These are phyloP conservation scores for Gonapodya sp. DNA, from an alignment of 192 early-diverging fungal species.

Conservation along the genomic window DNA sequence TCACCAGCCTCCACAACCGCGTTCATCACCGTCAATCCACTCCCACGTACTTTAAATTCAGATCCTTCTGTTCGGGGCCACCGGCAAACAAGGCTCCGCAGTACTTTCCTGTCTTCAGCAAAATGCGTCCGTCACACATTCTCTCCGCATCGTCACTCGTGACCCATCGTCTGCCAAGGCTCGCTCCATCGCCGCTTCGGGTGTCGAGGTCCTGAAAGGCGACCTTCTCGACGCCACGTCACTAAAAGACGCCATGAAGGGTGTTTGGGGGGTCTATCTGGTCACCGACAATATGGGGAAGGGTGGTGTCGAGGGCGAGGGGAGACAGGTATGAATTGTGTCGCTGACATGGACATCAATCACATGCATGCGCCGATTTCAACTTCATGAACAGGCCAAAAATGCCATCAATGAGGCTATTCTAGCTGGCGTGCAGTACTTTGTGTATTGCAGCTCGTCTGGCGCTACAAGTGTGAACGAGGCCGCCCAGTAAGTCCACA, in stretches of 20 bases:
- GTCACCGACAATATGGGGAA: not conserved
- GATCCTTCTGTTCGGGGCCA: not conserved
- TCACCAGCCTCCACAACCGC: too few species aligned
- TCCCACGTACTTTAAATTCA: too few species aligned
- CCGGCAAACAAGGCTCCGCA: not conserved
- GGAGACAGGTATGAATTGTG: not conserved
- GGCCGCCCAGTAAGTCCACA: not conserved
- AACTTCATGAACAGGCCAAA: not conserved
- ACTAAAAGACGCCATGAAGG: not conserved
- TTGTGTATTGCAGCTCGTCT: not conserved
- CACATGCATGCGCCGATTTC: not conserved
- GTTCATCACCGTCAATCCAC: too few species aligned
- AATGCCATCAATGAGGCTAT: not conserved
- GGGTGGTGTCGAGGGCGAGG: not conserved
- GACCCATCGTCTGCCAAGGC: not conserved
- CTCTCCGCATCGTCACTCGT: not conserved
- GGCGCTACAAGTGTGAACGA: not conserved
- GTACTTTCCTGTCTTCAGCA: not conserved
- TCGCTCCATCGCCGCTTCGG: not conserved
- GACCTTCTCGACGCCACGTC: not conserved
- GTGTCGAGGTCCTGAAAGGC: not conserved
- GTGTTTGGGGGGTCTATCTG: not conserved
- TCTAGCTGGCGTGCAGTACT: not conserved
- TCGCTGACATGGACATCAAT: too few species aligned
- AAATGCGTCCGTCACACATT: not conserved